Percentiles rank a stretch among this genome's conserved stretches.
These are phyloP conservation scores for Dovyalis caffra DNA, from an alignment of 345 rosid species.

Conservation along the genomic window DNA sequence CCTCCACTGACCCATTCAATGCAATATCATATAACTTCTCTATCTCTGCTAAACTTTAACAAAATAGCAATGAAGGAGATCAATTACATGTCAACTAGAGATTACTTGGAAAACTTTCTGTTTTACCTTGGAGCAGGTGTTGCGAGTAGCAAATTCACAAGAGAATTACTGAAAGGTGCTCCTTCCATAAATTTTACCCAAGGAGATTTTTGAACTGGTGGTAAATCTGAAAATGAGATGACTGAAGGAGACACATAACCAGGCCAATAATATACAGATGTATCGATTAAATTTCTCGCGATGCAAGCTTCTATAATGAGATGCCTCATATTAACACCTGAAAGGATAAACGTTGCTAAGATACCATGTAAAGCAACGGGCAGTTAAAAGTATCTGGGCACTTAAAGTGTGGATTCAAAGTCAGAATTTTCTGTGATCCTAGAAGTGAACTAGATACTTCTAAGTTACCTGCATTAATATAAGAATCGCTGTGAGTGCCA, in stretches of 20 bases:
- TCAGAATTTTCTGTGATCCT: neutral
- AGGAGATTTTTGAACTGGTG: slow-evolving; percentile 45
- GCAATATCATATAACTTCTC: slow-evolving; percentile 60
- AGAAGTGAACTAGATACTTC: slow-evolving; percentile 7
- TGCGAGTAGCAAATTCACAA: slow-evolving; percentile 39
- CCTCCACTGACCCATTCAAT: slow-evolving; percentile 50
- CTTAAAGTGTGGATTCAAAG: neutral
- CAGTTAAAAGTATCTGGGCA: neutral
- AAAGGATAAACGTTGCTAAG: slow-evolving; percentile 7
- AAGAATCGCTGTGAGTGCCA: slow-evolving; percentile 18
- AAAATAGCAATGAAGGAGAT: slow-evolving; percentile 19
- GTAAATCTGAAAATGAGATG: slow-evolving; percentile 34
- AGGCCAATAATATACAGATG: slow-evolving; percentile 61
- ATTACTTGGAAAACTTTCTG: slow-evolving; percentile 13
- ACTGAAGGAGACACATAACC: slow-evolving; percentile 48
- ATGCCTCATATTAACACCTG: slow-evolving; percentile 69
- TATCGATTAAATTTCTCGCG: slow-evolving; percentile 59
- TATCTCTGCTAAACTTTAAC: slow-evolving; percentile 55
- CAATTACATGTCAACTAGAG: slow-evolving; percentile 4
- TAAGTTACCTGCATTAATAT: slow-evolving; percentile 36
- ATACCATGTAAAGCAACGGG: slow-evolving; percentile 6
- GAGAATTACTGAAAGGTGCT: slow-evolving; percentile 42
- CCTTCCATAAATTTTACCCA: slow-evolving; percentile 62
- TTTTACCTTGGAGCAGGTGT: slow-evolving; percentile 61
- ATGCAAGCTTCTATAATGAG: slow-evolving; percentile 76